These are phyloP conservation scores for Peziza echinospora DNA, from an alignment of 495 filamentous ascomycete genomes.

Conservation along the genomic window DNA sequence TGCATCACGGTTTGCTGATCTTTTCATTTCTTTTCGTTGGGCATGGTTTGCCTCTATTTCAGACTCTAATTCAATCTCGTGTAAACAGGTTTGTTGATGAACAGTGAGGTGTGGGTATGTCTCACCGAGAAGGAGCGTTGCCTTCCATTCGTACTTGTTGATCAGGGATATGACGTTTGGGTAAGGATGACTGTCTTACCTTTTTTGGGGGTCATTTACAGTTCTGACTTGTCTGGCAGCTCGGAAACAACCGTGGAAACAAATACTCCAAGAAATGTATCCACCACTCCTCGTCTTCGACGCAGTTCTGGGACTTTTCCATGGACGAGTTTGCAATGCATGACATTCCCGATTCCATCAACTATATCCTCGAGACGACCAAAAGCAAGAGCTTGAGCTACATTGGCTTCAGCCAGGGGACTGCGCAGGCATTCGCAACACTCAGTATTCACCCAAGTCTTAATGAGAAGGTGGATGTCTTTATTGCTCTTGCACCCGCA, in stretches of 20 bases:
- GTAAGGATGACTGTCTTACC: constrained; percentile 24
- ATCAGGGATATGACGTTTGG: constrained; percentile 93
- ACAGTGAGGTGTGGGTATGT: constrained; percentile 96
- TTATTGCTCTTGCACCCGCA: constrained; percentile 89
- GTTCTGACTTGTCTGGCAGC: constrained; percentile 23
- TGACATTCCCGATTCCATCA: constrained; percentile 86
- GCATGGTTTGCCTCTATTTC: too few relatives aligned
- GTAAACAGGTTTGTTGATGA: constrained; percentile 57
- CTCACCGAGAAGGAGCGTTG: constrained; percentile 66
- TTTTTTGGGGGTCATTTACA: background rate
- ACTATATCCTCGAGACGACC: constrained; percentile 73
- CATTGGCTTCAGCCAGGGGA: constrained; percentile 91
- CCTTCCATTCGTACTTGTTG: constrained; percentile 74
- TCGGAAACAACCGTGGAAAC: constrained; percentile 94
- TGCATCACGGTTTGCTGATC: constrained; percentile 47
- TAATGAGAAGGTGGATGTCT: constrained; percentile 85
- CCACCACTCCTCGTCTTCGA: constrained; percentile 44
- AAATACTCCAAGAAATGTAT: constrained; percentile 95
- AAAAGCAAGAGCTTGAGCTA: constrained; percentile 72
- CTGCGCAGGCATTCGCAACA: constrained; percentile 87
- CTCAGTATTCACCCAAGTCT: constrained; percentile 82
- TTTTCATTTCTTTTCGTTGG: background rate
- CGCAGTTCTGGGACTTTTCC: constrained; percentile 85
- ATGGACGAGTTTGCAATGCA: constrained; percentile 97
- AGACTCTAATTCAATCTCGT: background rate